A percentile compares a stretch with the other conserved stretches of the same genome.
These are phyloP conservation scores for Exophiala bonariae DNA, from an alignment of 2,329 filamentous ascomycete species.

Conservation along the genomic window DNA sequence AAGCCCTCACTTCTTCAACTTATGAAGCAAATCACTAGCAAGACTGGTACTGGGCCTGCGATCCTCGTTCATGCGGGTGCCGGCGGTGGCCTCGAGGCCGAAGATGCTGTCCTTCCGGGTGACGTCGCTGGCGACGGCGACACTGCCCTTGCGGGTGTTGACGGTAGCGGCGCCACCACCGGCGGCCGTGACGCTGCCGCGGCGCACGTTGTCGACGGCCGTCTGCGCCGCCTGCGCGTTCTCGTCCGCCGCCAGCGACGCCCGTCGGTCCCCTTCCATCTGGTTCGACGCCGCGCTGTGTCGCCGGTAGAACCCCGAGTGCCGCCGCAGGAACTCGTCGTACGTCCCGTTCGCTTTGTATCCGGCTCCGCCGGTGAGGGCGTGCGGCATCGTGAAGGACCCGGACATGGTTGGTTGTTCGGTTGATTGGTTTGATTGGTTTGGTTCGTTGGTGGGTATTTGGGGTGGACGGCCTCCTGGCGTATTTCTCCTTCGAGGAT, in stretches of 20 bases:
- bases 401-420: slow-evolving; percentile 23
- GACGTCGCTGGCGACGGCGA: slow-evolving; percentile 27
- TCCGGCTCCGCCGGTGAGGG: slow-evolving; percentile 26
- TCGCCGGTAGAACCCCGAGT: slow-evolving; percentile 27
- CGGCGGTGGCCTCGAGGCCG: slow-evolving; percentile 26
- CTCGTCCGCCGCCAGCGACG: slow-evolving; percentile 22
- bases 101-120: slow-evolving; percentile 28
- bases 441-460: too few relatives aligned
- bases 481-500: too few relatives aligned
- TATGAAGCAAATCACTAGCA: slow-evolving; percentile 26
- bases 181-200: slow-evolving; percentile 15
- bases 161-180: slow-evolving; percentile 23
- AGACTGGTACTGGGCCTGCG: slow-evolving; percentile 25
- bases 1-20: too few relatives aligned
- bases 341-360: slow-evolving; percentile 29
- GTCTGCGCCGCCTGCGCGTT: slow-evolving; percentile 17
- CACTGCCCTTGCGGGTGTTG: slow-evolving; percentile 26
- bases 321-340: slow-evolving; percentile 28
- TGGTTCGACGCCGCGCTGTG: slow-evolving; percentile 28
- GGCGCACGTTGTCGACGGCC: slow-evolving; percentile 24
- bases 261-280: slow-evolving; percentile 25
- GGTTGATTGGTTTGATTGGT: background rate
- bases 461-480: too few relatives aligned
- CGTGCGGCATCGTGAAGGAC: slow-evolving; percentile 27
- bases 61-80: slow-evolving; percentile 21